Evolutionary conservation across 208 protist genomes (phyloP).

Genomic region (Crithidia brevicula): DNA sequence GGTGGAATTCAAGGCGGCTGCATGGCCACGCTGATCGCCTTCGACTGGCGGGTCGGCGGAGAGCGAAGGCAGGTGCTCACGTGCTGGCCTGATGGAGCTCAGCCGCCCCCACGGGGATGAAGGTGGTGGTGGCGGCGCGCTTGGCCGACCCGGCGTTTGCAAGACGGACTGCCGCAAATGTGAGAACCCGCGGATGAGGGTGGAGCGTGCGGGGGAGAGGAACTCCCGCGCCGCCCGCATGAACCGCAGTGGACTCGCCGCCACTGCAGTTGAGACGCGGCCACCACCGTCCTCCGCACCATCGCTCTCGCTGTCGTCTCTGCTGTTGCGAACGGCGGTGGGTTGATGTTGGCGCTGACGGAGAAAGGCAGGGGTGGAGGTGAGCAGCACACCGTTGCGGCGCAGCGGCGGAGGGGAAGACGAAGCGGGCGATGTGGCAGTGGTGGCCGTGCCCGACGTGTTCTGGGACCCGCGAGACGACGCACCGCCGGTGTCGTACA

Average conservation of each 20-base stretch:
- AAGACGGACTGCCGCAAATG: constrained; percentile 52
- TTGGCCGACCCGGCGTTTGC: background rate
- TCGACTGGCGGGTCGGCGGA: background rate
- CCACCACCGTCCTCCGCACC: background rate
- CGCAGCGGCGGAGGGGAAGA: constrained; percentile 21
- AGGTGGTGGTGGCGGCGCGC: background rate
- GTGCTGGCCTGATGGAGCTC: constrained; percentile 18
- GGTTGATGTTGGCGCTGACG: too few species aligned
- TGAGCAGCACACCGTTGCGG: constrained; percentile 31
- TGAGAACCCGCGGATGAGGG: constrained; percentile 48
- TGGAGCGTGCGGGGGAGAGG: constrained; percentile 18
- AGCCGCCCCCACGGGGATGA: constrained; percentile 21
- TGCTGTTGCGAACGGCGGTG: too few species aligned
- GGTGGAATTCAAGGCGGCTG: background rate
- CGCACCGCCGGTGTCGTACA: constrained; percentile 7
- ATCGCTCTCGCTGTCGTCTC: constrained; percentile 8
- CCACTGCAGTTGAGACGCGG: background rate
- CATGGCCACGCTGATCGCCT: background rate
- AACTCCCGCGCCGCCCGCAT: constrained; percentile 23
- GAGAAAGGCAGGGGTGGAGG: constrained; percentile 45
- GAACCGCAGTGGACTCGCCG: constrained; percentile 14
- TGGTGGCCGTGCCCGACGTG: background rate
- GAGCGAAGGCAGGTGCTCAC: constrained; percentile 12
- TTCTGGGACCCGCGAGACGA: background rate
- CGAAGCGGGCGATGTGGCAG: background rate